phyloP scores from a whole-genome alignment of 1,139 yeast species.

The Nakaseomyces uthaithaninus region DNA sequence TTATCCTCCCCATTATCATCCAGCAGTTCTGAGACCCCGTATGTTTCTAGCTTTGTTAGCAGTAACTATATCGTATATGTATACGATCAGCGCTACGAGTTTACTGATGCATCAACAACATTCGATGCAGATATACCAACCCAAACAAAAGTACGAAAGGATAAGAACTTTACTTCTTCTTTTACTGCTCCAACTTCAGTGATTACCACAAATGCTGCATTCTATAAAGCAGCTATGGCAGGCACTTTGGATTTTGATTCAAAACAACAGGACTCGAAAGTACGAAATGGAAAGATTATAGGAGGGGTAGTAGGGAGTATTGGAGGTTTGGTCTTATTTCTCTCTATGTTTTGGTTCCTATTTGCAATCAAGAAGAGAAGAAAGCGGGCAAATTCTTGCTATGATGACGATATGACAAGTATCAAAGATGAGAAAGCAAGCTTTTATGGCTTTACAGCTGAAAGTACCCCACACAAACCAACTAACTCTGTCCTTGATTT shows the following conservation, averaged over 20 bases:
- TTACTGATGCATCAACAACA: conserved; percentile 11
- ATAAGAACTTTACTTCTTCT: conserved; percentile 3
- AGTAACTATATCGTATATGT: neutral
- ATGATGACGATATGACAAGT: conserved; percentile 4
- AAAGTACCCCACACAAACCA: neutral
- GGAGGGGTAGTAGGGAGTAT: conserved; percentile 11
- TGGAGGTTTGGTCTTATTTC: conserved; percentile 6
- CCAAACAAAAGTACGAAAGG: conserved; percentile 1
- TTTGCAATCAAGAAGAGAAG: neutral
- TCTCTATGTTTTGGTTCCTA: conserved; percentile 7
- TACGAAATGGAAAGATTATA: conserved; percentile 4
- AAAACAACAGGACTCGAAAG: conserved; percentile 1
- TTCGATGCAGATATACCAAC: conserved; percentile 10
- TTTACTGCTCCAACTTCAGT: conserved; percentile 5
- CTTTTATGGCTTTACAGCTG: conserved; percentile 2
- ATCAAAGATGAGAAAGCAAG: conserved; percentile 6
- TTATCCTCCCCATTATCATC: neutral
- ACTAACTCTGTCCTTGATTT: neutral
- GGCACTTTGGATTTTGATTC: conserved; percentile 8
- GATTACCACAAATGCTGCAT: conserved; percentile 9
- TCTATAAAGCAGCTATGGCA: conserved; percentile 9
- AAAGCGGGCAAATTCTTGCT: conserved; percentile 2
- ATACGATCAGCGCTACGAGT: conserved; percentile 9
- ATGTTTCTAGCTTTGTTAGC: neutral
- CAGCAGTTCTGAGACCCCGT: neutral